Evolutionary conservation across 495 filamentous ascomycete genomes (phyloP).

Genomic region (Penicillium cataractarum): DNA sequence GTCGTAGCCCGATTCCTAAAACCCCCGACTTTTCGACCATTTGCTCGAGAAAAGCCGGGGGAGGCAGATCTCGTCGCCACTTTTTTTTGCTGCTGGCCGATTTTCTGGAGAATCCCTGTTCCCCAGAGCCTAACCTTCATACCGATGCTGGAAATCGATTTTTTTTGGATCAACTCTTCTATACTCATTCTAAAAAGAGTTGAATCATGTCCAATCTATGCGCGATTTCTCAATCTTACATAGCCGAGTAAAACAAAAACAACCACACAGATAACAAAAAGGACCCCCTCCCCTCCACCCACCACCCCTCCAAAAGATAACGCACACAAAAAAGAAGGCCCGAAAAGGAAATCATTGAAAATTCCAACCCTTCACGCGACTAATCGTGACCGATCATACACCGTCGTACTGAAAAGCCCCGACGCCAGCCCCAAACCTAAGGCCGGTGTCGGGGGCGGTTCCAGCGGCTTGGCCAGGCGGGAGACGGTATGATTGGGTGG

Average conservation of each 20-base stretch:
- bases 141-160: neutral
- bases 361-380: constrained; percentile 5
- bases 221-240: constrained; percentile 17
- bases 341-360: neutral
- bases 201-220: neutral
- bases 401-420: constrained; percentile 4
- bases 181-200: neutral
- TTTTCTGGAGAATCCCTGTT: constrained; percentile 28
- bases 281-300: neutral
- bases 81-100: constrained; percentile 13
- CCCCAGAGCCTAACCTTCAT: constrained; percentile 1
- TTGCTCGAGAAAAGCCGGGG: constrained; percentile 33
- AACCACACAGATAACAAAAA: neutral
- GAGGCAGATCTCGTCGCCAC: constrained; percentile 25
- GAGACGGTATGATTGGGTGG: constrained; percentile 17
- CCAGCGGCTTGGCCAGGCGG: constrained; percentile 10
- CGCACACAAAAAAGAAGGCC: neutral
- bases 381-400: constrained; percentile 7
- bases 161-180: neutral
- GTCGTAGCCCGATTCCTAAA: constrained; percentile 37
- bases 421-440: constrained; percentile 11
- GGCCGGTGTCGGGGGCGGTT: constrained; percentile 42
- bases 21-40: constrained; percentile 40
- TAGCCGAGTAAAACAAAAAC: constrained; percentile 12
- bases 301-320: too few relatives aligned